These are phyloP conservation scores for Tagetes erecta DNA, from an alignment of 129 eudicot genomes.

Conservation along the genomic window DNA sequence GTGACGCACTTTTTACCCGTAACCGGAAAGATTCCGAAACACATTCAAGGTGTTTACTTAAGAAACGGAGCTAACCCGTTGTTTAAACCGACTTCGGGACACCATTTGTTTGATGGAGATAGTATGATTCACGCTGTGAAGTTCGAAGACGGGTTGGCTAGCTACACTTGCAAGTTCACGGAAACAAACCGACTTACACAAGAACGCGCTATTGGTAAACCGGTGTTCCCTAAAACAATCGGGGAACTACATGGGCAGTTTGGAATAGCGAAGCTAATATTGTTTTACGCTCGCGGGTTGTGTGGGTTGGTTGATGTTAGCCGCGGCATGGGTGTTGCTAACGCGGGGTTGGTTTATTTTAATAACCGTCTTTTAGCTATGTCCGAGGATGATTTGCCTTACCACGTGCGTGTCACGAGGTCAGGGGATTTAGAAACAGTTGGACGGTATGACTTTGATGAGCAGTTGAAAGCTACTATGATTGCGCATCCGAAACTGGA, in stretches of 20 bases:
- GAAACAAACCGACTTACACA: conserved; percentile 37
- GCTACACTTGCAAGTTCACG: conserved; percentile 45
- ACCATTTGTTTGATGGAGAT: conserved; percentile 52
- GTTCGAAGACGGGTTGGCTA: conserved; percentile 32
- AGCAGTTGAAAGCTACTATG: conserved; percentile 34
- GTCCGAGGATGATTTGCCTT: conserved; percentile 52
- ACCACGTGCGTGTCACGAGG: conserved; percentile 24
- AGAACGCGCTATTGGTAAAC: conserved; percentile 37
- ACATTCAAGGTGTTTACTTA: conserved; percentile 38
- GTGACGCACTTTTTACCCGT: conserved; percentile 29
- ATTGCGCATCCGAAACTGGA: conserved; percentile 53
- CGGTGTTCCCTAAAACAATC: conserved; percentile 47
- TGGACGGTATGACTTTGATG: conserved; percentile 34
- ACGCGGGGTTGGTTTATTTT: conserved; percentile 44
- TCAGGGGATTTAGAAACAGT: conserved; percentile 38
- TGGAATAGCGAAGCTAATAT: conserved; percentile 30
- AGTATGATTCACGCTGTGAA: conserved; percentile 51
- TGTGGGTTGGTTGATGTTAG: conserved; percentile 38
- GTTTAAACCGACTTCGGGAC: conserved; percentile 43
- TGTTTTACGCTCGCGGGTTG: conserved; percentile 43
- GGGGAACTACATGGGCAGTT: conserved; percentile 50
- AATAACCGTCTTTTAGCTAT: conserved; percentile 38
- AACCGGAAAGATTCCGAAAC: conserved; percentile 37
- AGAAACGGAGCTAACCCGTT: conserved; percentile 55
- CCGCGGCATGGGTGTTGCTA: conserved; percentile 47